Conservation (phyloP, 2,329 filamentous ascomycete genomes). For the Triangularia setosa region DNA sequence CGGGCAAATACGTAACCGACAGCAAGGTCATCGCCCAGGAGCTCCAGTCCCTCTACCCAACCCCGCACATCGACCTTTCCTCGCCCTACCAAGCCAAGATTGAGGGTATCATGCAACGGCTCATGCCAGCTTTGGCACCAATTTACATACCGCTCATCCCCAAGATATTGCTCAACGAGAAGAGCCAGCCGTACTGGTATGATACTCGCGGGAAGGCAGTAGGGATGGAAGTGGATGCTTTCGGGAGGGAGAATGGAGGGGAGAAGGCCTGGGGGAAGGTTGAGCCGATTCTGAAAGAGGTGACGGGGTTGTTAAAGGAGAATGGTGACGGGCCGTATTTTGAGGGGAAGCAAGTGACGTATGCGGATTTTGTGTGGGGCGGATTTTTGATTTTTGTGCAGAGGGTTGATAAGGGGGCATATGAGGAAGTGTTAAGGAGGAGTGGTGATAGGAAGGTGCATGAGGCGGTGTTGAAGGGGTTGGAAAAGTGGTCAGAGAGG, state of each 20-base stretch:
- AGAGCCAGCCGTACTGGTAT: conserved; percentile 53
- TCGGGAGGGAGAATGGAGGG: conserved; percentile 42
- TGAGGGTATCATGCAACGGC: conserved; percentile 34
- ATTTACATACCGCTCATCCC: conserved; percentile 49
- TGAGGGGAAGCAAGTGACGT: conserved; percentile 51
- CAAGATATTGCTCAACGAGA: conserved; percentile 46
- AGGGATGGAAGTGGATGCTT: conserved; percentile 51
- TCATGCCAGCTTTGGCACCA: conserved; percentile 34
- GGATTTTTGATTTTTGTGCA: conserved; percentile 35
- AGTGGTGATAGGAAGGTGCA: conserved; percentile 39
- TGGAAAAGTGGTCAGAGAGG: conserved; percentile 40
- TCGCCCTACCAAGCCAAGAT: conserved; percentile 46
- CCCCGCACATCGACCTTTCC: conserved; percentile 55
- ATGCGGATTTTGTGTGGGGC: conserved; percentile 51
- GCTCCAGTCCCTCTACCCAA: conserved; percentile 57
- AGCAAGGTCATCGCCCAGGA: conserved; percentile 55
- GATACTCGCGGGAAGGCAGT: conserved; percentile 44
- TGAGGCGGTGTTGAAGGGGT: conserved; percentile 37
- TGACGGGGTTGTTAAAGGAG: conserved; percentile 49
- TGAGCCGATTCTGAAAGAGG: conserved; percentile 32
- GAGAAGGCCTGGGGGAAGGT: conserved; percentile 48
- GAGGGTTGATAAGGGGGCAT: conserved; percentile 34
- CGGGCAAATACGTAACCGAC: conserved; percentile 61
- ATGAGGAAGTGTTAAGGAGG: conserved; percentile 34
- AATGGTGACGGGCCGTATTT: conserved; percentile 58